Base-by-base conservation (phyloP, 228 moss, liverwort and hornwort genomes). In the Sphagnum fallax region DNA sequence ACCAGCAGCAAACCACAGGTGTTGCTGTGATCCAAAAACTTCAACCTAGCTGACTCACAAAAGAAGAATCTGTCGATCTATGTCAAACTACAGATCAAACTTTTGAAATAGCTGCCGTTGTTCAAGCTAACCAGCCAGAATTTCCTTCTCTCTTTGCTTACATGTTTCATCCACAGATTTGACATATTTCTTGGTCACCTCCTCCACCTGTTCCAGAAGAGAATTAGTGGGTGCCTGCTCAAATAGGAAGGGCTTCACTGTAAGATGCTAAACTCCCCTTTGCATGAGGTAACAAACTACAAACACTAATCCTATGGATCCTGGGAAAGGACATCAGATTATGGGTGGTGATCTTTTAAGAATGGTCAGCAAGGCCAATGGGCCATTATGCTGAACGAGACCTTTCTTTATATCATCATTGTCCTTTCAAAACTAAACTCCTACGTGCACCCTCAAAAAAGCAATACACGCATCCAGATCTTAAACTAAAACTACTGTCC, bases 101-200 rank as follows among this genome's bases (percentile, higher is more conserved):
- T 32, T 32, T 32, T 32, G 32, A 32, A 32, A 32, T 1, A 32
- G 32, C 32, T 32, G 55, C 55, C 8, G 4, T 55, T 8, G 55
- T 55, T 55, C 55, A 8, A 8, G 55, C 12, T 12, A 55, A 12
- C 55, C 55, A 55, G 3, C 77, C 18, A 87, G 63, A 7, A 93
- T 87, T 66, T 97, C 97, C 67, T 84, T 90, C 68, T 97, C 89
- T 69, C 91, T 97, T 51, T 32, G 73, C 52, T 90, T 90, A 64
- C 93, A 97, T 6, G 75, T 53, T 8, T 88, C 93, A 13, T 93
- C 97, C 10, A 88, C 74, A 6, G 81, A 58, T 61, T 87, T 92
- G 4, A 82, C 78, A 51, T 81, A 90, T 62, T 89, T 90, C 73
- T 98, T 98, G 1, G 98, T 93, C 71, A 89, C 59, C 4, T 93